Conservation (phyloP, 140 eudicot species). For the Erigeron philadelphicus region DNA sequence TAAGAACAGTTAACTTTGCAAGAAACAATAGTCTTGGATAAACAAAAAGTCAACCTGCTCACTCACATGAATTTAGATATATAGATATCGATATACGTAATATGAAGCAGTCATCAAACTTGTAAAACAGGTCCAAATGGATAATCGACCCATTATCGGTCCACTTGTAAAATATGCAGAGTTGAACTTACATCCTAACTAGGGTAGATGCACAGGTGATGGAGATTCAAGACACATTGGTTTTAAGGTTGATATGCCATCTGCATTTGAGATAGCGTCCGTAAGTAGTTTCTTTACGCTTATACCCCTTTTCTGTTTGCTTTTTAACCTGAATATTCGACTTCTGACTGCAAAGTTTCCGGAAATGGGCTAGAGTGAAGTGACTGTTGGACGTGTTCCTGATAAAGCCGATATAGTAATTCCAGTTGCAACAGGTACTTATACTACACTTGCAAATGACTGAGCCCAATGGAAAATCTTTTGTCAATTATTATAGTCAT, state of each 20-base stretch:
- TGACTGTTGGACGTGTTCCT: conserved; percentile 70
- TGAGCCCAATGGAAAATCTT: not conserved
- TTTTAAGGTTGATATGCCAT: conserved; percentile 64
- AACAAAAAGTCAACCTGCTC: no score
- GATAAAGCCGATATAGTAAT: conserved; percentile 89
- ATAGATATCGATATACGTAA: not conserved
- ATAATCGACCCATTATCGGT: no score
- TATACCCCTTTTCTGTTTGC: not conserved
- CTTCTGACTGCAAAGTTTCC: conserved; percentile 18
- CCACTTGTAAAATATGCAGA: not conserved
- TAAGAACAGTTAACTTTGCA: not conserved
- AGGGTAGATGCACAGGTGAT: conserved; percentile 41
- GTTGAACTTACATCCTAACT: conserved; percentile 2
- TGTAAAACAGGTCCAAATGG: not conserved
- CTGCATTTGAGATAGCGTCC: conserved; percentile 69
- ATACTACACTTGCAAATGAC: not conserved
- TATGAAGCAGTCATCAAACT: not conserved
- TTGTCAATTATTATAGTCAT: not conserved
- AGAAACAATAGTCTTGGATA: not conserved
- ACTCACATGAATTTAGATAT: not conserved
- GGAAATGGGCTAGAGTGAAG: conserved; percentile 40
- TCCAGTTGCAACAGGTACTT: conserved; percentile 95
- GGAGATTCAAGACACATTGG: conserved; percentile 89
- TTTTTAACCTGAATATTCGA: conserved; percentile 2
- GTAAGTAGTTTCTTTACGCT: conserved; percentile 43